Base-by-base conservation (phyloP, 371 early-diverging fungal genomes). In the Mucor velutinosus region DNA sequence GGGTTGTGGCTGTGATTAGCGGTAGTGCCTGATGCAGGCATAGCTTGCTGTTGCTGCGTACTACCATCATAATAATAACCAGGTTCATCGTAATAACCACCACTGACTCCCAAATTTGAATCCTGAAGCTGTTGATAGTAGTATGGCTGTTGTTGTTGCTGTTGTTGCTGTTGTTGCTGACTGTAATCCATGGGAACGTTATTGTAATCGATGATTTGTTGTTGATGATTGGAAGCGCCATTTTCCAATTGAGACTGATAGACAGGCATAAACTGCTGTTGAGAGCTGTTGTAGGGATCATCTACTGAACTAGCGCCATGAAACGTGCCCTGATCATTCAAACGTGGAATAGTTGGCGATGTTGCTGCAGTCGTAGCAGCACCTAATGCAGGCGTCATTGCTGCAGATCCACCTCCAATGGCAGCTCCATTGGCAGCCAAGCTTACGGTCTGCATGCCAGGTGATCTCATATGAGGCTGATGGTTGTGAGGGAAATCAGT, bases 271-370 rank as follows among this genome's bases (percentile, higher is more conserved):
- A 30, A 65, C 14, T 77, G 76, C 19, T 64, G 71, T 29, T 65
- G 60, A 14, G 66, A 64, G 47, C 45, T 65, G 11, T 63, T 56
- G 55, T 73, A 73, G 27, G 76, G 53, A 62, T 62, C 62, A 3
- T 62, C 62, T 19, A 45, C 25, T 11, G 17, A 7, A 10, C 27
- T 19, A 21, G 7, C 32, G 11, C 71, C 53, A 49, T 82, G 79
- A 33, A 72, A 81, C 35, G 78, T 79, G 57, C 79, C 82, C 62
- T 79, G 81, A 0, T 78, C 78, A 39, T 79, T 79, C 14, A 82
- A 35, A 30, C 74, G 70, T 15, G 82, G 82, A 5, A 81, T 27
- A 14, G 82, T 81, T 57, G 82, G 82, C 19, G 74, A 72, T 41
- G 41, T 51, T 39, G 60, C 59, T 37, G 37, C 15, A 11, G 60